Conservation (phyloP, 192 early-diverging fungal genomes). For the Coemansia sp. region DNA sequence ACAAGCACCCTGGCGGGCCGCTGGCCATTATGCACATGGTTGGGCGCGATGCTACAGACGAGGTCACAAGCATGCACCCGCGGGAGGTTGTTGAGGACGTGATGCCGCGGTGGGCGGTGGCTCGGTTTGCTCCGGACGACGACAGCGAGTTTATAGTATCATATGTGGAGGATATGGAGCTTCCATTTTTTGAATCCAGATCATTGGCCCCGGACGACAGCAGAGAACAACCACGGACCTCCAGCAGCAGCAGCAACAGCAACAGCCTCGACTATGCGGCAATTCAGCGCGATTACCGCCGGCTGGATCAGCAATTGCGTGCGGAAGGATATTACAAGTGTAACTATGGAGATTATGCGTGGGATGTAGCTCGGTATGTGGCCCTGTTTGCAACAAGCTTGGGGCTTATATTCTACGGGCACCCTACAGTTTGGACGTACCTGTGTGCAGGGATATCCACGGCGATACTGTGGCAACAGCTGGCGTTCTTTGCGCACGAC, state of each 20-base stretch:
- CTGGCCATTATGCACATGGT: conserved; percentile 84
- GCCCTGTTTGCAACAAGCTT: conserved; percentile 28
- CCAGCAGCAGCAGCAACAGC: not conserved
- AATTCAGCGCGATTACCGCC: conserved; percentile 61
- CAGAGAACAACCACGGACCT: conserved; percentile 16
- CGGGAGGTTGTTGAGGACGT: conserved; percentile 69
- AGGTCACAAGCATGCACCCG: conserved; percentile 82
- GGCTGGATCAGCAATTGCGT: conserved; percentile 65
- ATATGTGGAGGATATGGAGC: conserved; percentile 47
- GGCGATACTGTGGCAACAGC: conserved; percentile 84
- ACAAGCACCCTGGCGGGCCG: conserved; percentile 89
- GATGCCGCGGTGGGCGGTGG: conserved; percentile 77
- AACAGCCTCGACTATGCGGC: conserved; percentile 47
- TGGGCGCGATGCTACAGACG: conserved; percentile 91
- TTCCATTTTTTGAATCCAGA: conserved; percentile 39
- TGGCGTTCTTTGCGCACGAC: conserved; percentile 92
- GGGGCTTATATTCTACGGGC: conserved; percentile 38
- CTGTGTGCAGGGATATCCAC: conserved; percentile 58
- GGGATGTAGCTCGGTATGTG: conserved; percentile 50
- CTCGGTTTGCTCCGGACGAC: conserved; percentile 34
- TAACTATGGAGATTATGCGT: conserved; percentile 56
- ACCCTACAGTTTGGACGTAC: conserved; percentile 35
- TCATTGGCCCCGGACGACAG: conserved; percentile 14
- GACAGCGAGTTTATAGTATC: conserved; percentile 15
- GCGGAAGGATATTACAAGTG: conserved; percentile 67